Evolutionary conservation across 1,284 basidiomycete genomes (phyloP).

Genomic region (Ceratobasidium sp.): DNA sequence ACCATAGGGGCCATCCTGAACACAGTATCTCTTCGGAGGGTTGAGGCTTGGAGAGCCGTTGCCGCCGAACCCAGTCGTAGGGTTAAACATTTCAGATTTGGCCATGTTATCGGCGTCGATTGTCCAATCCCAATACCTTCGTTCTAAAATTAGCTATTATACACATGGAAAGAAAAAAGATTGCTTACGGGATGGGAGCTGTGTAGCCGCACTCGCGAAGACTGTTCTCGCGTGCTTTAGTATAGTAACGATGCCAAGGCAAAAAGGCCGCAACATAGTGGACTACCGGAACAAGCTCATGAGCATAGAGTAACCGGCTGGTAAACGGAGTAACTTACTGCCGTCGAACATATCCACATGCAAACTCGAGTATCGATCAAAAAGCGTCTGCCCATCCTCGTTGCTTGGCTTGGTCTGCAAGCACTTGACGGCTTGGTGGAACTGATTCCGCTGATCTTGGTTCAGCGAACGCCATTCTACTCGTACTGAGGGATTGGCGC

Average conservation of each 20-base stretch:
- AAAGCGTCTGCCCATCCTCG: conserved; percentile 6
- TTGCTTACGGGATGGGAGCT: conserved; percentile 28
- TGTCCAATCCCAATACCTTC: conserved; percentile 44
- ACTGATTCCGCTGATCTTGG: conserved; percentile 12
- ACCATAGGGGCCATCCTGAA: conserved; percentile 36
- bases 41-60: not conserved
- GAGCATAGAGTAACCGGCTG: not conserved
- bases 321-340: conserved; percentile 3
- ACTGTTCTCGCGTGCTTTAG: conserved; percentile 11
- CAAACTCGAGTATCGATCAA: conserved; percentile 31
- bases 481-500: conserved; percentile 13
- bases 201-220: conserved; percentile 25
- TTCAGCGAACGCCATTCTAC: conserved; percentile 30
- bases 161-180: not conserved
- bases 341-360: conserved; percentile 33
- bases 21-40: not conserved
- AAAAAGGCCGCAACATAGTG: conserved; percentile 38
- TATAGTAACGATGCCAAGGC: conserved; percentile 30
- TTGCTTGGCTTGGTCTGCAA: conserved; percentile 30
- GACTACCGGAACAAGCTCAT: not conserved
- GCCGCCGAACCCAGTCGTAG: conserved; percentile 23
- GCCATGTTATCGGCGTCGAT: conserved; percentile 24
- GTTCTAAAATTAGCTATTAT: not conserved
- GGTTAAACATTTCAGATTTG: conserved; percentile 22
- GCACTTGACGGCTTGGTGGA: conserved; percentile 26